A percentile compares a stretch with the other conserved stretches of the same genome.
Conservation (phyloP, 1,284 basidiomycete genomes). For the Heterobasidion occidentale region DNA sequence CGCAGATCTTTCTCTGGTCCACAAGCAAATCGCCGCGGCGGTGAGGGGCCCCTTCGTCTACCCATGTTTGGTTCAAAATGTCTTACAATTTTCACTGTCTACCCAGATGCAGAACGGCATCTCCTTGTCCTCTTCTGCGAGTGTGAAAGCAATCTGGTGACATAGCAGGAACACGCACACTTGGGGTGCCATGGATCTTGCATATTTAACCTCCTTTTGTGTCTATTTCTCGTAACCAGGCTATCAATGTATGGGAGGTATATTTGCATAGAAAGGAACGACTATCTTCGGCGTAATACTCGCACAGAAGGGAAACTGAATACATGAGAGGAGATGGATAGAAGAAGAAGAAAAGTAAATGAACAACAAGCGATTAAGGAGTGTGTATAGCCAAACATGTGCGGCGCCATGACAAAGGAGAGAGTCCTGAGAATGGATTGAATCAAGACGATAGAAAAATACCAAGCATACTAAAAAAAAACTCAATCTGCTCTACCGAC, state of each 20-base stretch:
- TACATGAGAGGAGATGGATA: conserved; percentile 6
- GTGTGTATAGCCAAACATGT: conserved; percentile 20
- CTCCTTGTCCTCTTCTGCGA: conserved; percentile 3
- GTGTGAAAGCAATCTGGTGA: conserved; percentile 13
- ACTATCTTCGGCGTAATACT: neutral
- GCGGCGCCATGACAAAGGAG: conserved; percentile 7
- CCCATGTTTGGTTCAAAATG: neutral
- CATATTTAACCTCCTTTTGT: too few relatives aligned
- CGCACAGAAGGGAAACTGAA: neutral
- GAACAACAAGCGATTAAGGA: conserved; percentile 7
- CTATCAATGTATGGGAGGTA: neutral
- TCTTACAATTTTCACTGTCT: neutral
- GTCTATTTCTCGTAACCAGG: too few relatives aligned
- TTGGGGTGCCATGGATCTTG: too few relatives aligned
- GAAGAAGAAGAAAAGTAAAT: conserved; percentile 11
- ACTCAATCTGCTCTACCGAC: neutral
- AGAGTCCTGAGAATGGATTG: neutral
- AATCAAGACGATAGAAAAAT: neutral
- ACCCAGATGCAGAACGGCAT: conserved; percentile 10
- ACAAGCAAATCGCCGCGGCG: conserved; percentile 52
- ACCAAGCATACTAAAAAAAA: neutral
- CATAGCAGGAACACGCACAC: too few relatives aligned
- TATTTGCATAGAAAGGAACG: neutral
- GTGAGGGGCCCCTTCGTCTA: conserved; percentile 32
- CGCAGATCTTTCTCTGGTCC: conserved; percentile 44